A percentile compares a stretch with the other conserved stretches of the same genome.
phyloP scores from a whole-genome alignment of 1,284 basidiomycete species.

The Rhodotorula sp. region DNA sequence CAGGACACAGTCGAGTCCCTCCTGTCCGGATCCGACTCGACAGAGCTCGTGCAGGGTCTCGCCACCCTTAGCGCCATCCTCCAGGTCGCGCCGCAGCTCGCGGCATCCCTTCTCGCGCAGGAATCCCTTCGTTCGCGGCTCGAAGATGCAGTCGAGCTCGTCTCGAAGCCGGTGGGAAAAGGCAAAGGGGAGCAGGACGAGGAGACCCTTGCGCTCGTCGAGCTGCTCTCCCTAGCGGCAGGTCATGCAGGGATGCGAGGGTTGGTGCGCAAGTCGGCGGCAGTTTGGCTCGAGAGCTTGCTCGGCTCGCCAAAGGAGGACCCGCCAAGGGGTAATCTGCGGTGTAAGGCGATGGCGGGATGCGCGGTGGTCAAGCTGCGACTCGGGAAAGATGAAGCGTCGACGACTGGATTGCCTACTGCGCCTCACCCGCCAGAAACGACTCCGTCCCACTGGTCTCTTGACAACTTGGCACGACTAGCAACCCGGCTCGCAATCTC shows the following conservation, averaged over 20 bases:
- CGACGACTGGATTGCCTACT: constrained; percentile 8
- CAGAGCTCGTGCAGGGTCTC: constrained; percentile 46
- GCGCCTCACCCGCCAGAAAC: background rate
- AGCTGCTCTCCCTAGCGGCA: constrained; percentile 58
- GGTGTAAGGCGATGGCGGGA: constrained; percentile 63
- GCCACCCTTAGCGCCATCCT: constrained; percentile 69
- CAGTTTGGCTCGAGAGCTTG: constrained; percentile 63
- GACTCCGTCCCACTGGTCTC: constrained; percentile 33
- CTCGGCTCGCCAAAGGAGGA: constrained; percentile 46
- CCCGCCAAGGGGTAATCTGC: constrained; percentile 53
- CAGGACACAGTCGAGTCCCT: constrained; percentile 3
- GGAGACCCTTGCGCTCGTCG: constrained; percentile 55
- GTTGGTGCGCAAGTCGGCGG: constrained; percentile 42
- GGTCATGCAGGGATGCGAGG: constrained; percentile 42
- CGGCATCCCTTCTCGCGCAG: constrained; percentile 62
- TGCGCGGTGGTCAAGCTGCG: constrained; percentile 75
- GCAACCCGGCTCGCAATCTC: constrained; percentile 61
- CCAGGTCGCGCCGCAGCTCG: constrained; percentile 66
- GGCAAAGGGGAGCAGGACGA: constrained; percentile 52
- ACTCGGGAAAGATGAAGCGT: constrained; percentile 55
- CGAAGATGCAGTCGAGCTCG: constrained; percentile 63
- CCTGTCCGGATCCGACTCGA: constrained; percentile 33
- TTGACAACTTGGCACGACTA: constrained; percentile 56
- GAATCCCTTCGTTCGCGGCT: constrained; percentile 62
- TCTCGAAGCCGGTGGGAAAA: constrained; percentile 55